Conservation (phyloP, 768 basidiomycete genomes). For the Mrakia hoshinonis region DNA sequence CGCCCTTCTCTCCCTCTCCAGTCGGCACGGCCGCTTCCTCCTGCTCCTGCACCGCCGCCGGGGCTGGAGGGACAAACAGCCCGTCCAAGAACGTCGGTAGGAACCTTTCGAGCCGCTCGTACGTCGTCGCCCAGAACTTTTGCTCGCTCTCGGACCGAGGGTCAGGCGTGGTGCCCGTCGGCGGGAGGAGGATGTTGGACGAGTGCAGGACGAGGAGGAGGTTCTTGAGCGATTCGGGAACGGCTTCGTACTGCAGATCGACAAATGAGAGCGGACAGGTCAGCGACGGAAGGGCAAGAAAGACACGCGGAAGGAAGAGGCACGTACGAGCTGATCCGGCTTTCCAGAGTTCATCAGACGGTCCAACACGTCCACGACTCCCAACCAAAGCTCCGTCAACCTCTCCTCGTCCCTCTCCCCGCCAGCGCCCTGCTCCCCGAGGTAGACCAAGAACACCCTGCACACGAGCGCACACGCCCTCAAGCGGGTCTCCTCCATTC, state of each 20-base stretch:
- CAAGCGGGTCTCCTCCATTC: slow-evolving; percentile 83
- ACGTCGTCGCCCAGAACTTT: slow-evolving; percentile 69
- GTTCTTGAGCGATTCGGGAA: slow-evolving; percentile 94
- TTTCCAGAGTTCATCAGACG: slow-evolving; percentile 77
- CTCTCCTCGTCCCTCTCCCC: slow-evolving; percentile 32
- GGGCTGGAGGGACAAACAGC: background rate
- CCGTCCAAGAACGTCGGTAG: slow-evolving; percentile 75
- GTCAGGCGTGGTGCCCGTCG: slow-evolving; percentile 42
- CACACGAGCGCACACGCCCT: slow-evolving; percentile 82
- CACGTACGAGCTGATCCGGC: slow-evolving; percentile 52
- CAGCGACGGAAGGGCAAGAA: background rate
- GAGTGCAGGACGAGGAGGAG: slow-evolving; percentile 93
- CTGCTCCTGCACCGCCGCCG: background rate
- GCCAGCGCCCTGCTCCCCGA: slow-evolving; percentile 32
- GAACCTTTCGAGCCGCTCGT: slow-evolving; percentile 80
- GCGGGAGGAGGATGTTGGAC: slow-evolving; percentile 69
- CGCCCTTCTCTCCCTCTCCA: background rate
- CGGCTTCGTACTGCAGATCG: slow-evolving; percentile 70
- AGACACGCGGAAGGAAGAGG: background rate
- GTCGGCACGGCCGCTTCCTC: background rate
- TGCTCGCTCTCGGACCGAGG: slow-evolving; percentile 34
- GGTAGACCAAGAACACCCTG: slow-evolving; percentile 88
- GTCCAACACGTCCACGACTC: slow-evolving; percentile 79
- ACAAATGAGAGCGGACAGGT: background rate
- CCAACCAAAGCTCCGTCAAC: slow-evolving; percentile 71